Conservation (phyloP, 176 grass and related monocot genomes). For the Echinochloa phyllopogon region DNA sequence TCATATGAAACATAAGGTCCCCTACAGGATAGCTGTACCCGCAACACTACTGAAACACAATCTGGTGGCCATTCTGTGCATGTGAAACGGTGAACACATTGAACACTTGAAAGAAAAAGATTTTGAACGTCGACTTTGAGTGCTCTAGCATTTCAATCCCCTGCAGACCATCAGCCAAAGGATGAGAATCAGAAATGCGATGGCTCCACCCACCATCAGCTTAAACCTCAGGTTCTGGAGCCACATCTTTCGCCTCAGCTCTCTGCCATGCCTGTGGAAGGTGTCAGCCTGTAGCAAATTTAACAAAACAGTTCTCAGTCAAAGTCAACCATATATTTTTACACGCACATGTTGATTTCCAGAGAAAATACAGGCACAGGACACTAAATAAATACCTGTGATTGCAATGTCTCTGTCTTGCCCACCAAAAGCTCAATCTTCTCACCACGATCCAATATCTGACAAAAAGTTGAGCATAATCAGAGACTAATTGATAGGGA, state of each 20-base stretch:
- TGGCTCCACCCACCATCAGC: slow-evolving; percentile 73
- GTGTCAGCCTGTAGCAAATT: slow-evolving; percentile 75
- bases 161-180: slow-evolving; percentile 82
- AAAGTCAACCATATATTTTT: background rate
- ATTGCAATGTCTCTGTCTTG: slow-evolving; percentile 90
- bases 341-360: background rate
- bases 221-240: slow-evolving; percentile 93
- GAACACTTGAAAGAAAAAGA: background rate
- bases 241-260: slow-evolving; percentile 97
- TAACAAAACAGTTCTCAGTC: background rate
- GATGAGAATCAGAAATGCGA: slow-evolving; percentile 63
- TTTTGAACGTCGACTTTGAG: background rate
- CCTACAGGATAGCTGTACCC: background rate
- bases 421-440: slow-evolving; percentile 97
- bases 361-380: background rate
- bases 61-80: slow-evolving; percentile 44
- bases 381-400: slow-evolving; percentile 62
- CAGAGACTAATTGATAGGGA: background rate
- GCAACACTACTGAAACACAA: background rate
- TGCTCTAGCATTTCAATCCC: slow-evolving; percentile 74
- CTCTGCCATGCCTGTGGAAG: slow-evolving; percentile 96
- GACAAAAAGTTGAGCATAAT: slow-evolving; percentile 13
- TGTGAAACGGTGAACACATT: slow-evolving; percentile 27
- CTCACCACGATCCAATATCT: slow-evolving; percentile 97
- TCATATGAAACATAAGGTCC: slow-evolving; percentile 25